These are phyloP conservation scores for Coemansia sp. DNA, from an alignment of 192 early-diverging fungal species.

Conservation along the genomic window DNA sequence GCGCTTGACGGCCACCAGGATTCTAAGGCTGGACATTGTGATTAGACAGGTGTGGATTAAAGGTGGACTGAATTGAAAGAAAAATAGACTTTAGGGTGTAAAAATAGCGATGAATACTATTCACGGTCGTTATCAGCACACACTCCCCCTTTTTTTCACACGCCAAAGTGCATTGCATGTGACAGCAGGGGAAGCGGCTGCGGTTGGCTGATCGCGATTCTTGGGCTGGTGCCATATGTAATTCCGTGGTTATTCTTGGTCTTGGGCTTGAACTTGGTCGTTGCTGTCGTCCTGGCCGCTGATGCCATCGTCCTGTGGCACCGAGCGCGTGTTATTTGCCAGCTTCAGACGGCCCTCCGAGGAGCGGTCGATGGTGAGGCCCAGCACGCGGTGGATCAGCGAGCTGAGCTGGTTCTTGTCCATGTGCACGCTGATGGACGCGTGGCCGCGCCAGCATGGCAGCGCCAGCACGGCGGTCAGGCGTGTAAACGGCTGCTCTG, in stretches of 20 bases:
- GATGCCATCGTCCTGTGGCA: constrained; percentile 4
- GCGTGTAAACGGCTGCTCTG: constrained; percentile 37
- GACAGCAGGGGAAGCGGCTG: not conserved
- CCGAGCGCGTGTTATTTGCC: constrained; percentile 29
- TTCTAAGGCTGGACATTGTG: constrained; percentile 58
- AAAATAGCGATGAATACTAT: not conserved
- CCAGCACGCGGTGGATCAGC: constrained; percentile 52
- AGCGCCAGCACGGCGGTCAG: constrained; percentile 54
- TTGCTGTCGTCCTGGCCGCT: not conserved
- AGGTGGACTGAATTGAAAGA: not conserved
- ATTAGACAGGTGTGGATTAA: not conserved
- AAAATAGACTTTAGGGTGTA: not conserved
- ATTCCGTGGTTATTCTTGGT: not conserved
- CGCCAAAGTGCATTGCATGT: too few species aligned
- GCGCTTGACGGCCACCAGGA: constrained; percentile 92
- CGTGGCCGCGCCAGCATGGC: constrained; percentile 71
- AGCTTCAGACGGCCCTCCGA: constrained; percentile 20
- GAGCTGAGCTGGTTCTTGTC: constrained; percentile 71
- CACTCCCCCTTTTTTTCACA: not conserved
- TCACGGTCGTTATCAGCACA: not conserved
- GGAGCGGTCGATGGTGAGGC: constrained; percentile 29
- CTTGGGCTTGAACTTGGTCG: not conserved
- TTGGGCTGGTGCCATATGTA: too few species aligned
- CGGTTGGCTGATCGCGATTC: not conserved
- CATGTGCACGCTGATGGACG: constrained; percentile 70